Evolutionary conservation across 2,329 filamentous ascomycete species (phyloP).

Genomic region (Paecilomyces dactylethromorphus): DNA sequence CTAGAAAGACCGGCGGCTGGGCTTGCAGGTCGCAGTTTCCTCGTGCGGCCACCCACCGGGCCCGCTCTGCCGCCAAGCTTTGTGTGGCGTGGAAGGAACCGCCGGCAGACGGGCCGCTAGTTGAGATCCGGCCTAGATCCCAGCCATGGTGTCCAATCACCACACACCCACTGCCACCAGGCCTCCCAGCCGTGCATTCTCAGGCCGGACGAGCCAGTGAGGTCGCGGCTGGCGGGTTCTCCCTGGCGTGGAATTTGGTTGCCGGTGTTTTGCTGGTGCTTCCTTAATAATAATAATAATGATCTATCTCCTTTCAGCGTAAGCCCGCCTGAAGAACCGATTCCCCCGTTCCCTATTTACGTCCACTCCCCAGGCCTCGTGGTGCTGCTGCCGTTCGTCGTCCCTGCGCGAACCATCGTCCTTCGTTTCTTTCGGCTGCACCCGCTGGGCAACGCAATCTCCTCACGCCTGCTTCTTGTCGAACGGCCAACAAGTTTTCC

Average conservation of each 20-base stretch:
- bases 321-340: background rate
- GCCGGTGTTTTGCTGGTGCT: background rate
- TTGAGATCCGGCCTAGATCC: background rate
- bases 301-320: background rate
- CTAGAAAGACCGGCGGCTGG: background rate
- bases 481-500: too few species aligned
- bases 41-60: background rate
- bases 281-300: background rate
- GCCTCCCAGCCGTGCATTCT: background rate
- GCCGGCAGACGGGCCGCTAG: background rate
- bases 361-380: background rate
- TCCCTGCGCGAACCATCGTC: background rate
- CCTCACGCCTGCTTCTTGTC: too few species aligned
- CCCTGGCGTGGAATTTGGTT: background rate
- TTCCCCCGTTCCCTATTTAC: background rate
- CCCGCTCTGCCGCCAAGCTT: background rate
- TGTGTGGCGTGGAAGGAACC: background rate
- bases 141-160: background rate
- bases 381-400: background rate
- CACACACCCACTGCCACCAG: background rate
- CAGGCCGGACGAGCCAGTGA: background rate
- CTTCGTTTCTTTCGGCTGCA: background rate
- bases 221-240: background rate
- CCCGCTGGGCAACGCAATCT: too few species aligned
- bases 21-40: background rate